phyloP scores from a whole-genome alignment of 2,329 filamentous ascomycete species.

The Pseudogymnoascus sp. region DNA sequence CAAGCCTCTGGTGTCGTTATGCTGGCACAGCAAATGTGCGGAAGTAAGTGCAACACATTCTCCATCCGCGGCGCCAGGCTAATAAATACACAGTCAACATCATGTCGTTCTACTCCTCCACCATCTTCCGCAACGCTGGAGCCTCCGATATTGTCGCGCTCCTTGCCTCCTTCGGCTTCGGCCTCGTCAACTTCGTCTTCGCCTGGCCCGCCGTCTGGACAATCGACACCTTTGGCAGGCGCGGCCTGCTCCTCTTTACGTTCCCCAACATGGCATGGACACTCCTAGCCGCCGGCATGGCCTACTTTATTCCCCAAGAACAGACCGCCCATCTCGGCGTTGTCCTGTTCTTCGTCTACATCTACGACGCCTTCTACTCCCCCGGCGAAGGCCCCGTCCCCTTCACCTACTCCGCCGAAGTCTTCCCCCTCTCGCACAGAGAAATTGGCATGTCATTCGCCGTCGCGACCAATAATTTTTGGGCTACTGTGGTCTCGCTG shows the following conservation, averaged over 20 bases:
- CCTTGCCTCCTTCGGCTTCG: conserved; percentile 58
- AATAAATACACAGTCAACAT: conserved; percentile 45
- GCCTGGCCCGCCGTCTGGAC: conserved; percentile 63
- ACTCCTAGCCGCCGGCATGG: conserved; percentile 55
- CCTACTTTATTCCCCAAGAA: conserved; percentile 40
- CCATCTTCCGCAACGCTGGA: conserved; percentile 52
- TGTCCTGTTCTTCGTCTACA: conserved; percentile 58
- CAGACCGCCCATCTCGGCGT: conserved; percentile 40
- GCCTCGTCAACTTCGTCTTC: conserved; percentile 55
- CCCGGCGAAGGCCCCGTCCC: conserved; percentile 58
- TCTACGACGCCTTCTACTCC: conserved; percentile 60
- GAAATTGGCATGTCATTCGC: conserved; percentile 59
- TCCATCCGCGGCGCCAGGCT: background rate
- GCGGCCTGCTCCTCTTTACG: conserved; percentile 55
- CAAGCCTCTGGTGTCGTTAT: conserved; percentile 73
- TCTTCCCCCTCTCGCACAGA: conserved; percentile 56
- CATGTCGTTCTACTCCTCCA: conserved; percentile 68
- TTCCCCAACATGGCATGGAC: conserved; percentile 64
- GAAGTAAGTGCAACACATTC: conserved; percentile 14
- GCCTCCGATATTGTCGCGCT: conserved; percentile 49
- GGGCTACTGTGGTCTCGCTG: conserved; percentile 56
- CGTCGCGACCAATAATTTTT: conserved; percentile 53
- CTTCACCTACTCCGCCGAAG: conserved; percentile 56
- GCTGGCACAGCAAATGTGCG: conserved; percentile 38
- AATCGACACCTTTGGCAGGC: conserved; percentile 60